Percentiles rank a stretch among this genome's conserved stretches.
These are phyloP conservation scores for Rhizopogon sp. DNA, from an alignment of 768 basidiomycete species.

Conservation along the genomic window DNA sequence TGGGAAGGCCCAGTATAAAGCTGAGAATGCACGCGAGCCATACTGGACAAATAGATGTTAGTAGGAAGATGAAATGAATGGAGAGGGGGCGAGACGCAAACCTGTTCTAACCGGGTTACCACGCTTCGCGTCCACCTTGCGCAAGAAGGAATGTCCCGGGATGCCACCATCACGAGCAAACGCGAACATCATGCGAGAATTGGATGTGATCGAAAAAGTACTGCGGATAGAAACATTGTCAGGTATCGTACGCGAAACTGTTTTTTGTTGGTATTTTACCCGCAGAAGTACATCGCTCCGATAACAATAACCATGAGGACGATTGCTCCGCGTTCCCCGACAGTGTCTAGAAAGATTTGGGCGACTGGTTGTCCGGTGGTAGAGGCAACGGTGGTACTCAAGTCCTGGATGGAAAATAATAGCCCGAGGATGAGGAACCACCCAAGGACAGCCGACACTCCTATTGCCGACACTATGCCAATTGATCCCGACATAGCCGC, in stretches of 20 bases:
- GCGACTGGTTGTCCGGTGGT: constrained; percentile 66
- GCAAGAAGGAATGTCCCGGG: constrained; percentile 63
- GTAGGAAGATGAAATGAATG: neutral
- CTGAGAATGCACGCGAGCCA: constrained; percentile 77
- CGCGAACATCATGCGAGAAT: constrained; percentile 81
- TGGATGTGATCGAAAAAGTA: constrained; percentile 74
- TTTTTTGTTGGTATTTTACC: constrained; percentile 29
- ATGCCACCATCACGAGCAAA: constrained; percentile 74
- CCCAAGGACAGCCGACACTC: constrained; percentile 66
- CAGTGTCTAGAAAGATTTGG: constrained; percentile 75
- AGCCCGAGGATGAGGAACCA: constrained; percentile 72
- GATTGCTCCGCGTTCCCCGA: constrained; percentile 70
- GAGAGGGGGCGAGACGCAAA: constrained; percentile 15
- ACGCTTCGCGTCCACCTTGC: constrained; percentile 52
- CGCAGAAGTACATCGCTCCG: constrained; percentile 72
- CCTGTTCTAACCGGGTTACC: constrained; percentile 68
- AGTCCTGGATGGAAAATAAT: constrained; percentile 74
- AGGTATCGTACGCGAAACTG: neutral
- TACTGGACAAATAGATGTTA: constrained; percentile 32
- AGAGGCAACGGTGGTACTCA: constrained; percentile 47
- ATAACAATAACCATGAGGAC: constrained; percentile 70
- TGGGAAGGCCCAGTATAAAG: constrained; percentile 71
- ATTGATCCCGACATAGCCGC: constrained; percentile 63
- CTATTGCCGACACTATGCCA: constrained; percentile 68
- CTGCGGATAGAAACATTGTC: constrained; percentile 22